Conservation (phyloP, 1,284 basidiomycete species). For the Sanghuangporus baumii region DNA sequence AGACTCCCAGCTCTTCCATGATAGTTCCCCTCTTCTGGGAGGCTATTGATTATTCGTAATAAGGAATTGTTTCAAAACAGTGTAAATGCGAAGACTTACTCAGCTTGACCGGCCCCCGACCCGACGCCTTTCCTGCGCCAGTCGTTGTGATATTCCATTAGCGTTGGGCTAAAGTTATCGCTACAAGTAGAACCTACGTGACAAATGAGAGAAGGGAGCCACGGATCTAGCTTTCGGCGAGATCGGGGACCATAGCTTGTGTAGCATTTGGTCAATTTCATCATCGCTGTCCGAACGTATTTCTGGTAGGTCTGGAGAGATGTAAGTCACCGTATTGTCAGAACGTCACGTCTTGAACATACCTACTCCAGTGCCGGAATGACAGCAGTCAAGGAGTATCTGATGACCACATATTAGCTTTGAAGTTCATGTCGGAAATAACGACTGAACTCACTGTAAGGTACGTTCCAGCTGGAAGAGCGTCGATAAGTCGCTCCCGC, state of each 20-base stretch:
- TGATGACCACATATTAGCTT: neutral
- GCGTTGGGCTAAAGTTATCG: neutral
- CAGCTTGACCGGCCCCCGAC: neutral
- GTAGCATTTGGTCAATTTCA: neutral
- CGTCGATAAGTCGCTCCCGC: conserved; percentile 12
- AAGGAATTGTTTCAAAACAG: neutral
- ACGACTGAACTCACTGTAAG: conserved; percentile 11
- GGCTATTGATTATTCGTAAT: neutral
- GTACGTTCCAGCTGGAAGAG: conserved; percentile 14
- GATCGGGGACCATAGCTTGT: conserved; percentile 6
- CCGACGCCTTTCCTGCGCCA: neutral
- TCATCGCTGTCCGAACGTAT: neutral
- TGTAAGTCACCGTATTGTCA: neutral
- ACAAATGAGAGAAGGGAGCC: neutral
- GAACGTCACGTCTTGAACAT: neutral
- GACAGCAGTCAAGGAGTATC: conserved; percentile 18
- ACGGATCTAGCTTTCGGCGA: neutral
- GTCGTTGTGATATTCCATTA: neutral
- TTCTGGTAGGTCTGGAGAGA: conserved; percentile 2
- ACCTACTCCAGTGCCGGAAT: conserved; percentile 19
- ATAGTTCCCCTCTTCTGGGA: neutral
- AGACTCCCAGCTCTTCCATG: neutral
- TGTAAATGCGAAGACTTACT: neutral
- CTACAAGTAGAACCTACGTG: neutral
- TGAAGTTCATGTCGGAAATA: neutral